These are phyloP conservation scores for Fusarium haematococcum DNA, from an alignment of 2,329 filamentous ascomycete genomes.

Conservation along the genomic window DNA sequence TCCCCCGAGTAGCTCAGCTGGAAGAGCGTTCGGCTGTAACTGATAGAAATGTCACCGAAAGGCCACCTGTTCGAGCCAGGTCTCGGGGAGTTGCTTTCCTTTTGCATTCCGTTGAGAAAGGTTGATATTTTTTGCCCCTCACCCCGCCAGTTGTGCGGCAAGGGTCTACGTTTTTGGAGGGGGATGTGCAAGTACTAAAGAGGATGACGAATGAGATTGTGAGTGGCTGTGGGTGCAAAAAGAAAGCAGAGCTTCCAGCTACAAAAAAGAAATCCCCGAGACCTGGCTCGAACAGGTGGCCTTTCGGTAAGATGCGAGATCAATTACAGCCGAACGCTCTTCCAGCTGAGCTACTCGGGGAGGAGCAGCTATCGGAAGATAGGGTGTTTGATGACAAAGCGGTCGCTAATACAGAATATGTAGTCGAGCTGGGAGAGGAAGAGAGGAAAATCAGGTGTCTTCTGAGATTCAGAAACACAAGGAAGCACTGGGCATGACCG, in stretches of 20 bases:
- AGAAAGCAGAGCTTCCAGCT: not conserved
- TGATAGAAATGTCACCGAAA: constrained; percentile 31
- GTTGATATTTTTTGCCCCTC: not conserved
- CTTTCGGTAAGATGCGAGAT: constrained; percentile 29
- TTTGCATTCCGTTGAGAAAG: constrained; percentile 6
- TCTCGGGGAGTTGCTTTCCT: constrained; percentile 27
- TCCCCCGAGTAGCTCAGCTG: constrained; percentile 43
- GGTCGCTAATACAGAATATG: not conserved
- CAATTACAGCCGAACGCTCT: constrained; percentile 39
- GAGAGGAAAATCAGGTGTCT: not conserved
- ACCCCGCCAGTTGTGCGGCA: not conserved
- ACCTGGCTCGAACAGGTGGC: constrained; percentile 41
- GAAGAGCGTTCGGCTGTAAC: constrained; percentile 45
- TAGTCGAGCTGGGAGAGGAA: not conserved
- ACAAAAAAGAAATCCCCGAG: constrained; percentile 34
- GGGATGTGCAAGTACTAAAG: not conserved
- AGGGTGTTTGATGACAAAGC: not conserved
- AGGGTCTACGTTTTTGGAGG: not conserved
- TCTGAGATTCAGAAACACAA: not conserved
- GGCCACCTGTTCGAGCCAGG: constrained; percentile 41
- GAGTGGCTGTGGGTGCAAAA: not conserved
- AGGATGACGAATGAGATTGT: not conserved
- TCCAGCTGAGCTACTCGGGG: constrained; percentile 41
- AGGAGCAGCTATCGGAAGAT: constrained; percentile 6
- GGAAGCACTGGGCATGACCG: not conserved